A percentile compares a stretch with the other conserved stretches of the same genome.
These are phyloP conservation scores for Chloris gayana DNA, from an alignment of 176 grass and related monocot genomes.

Conservation along the genomic window DNA sequence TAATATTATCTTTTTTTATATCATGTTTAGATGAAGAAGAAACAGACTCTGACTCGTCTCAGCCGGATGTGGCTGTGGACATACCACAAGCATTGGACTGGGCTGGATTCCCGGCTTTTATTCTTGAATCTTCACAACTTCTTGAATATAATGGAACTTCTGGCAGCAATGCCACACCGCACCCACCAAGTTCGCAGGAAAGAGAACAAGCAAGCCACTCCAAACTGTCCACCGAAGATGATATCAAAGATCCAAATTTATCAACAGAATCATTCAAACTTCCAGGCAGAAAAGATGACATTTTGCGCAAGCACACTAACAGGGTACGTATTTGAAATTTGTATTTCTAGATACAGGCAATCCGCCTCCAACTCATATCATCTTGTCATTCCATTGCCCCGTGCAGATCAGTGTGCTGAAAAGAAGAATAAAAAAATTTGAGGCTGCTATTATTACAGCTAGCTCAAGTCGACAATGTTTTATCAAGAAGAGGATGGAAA, in stretches of 20 bases:
- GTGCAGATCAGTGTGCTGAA: neutral
- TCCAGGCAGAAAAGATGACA: neutral
- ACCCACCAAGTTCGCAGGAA: too few relatives aligned
- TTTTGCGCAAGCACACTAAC: neutral
- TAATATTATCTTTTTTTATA: too few relatives aligned
- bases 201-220: neutral
- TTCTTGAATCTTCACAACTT: neutral
- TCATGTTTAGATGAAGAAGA: too few relatives aligned
- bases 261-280: neutral
- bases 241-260: neutral
- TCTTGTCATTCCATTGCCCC: neutral
- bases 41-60: too few relatives aligned
- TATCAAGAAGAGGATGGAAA: neutral
- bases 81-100: neutral
- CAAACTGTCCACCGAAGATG: too few relatives aligned
- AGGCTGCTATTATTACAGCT: neutral
- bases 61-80: too few relatives aligned
- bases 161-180: neutral
- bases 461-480: neutral
- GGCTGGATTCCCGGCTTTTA: neutral
- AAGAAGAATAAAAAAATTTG: neutral
- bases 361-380: neutral
- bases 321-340: neutral
- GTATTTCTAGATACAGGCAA: neutral
- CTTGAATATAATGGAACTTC: neutral